Base-by-base conservation (phyloP, 2,329 filamentous ascomycete species). In the Phyllachora maydis region DNA sequence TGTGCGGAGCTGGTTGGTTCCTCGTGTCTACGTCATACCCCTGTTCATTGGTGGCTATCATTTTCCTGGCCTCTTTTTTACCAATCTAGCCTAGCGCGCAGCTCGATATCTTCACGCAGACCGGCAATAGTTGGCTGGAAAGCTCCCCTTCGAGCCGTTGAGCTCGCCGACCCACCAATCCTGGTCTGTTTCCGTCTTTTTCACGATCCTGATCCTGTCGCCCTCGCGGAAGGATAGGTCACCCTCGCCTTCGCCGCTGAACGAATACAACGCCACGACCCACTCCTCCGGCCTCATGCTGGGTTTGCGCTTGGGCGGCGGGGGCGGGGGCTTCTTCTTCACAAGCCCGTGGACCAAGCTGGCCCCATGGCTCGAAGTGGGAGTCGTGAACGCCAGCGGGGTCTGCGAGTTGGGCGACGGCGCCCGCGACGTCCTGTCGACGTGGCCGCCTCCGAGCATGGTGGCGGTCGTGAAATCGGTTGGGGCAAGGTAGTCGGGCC, bases 161-260 rank as follows among this genome's bases (percentile, higher is more conserved):
- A 83, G 32, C 44, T 88, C 77, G 8, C 79, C 79, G 30, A 78
- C 65, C 79, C 79, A 90, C 78, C 79, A 90, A 41, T 88, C 79
- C 46, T 88, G 74, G 12, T 67, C 72, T 30, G 71, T 81, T 5
- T 66, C 62, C 3, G 79, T 88, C 51, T 74, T 79, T 50, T 77
- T 77, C 16, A 82, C 40, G 4, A 90, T 70, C 21, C 59, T 65
- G 35, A 90, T 90, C 23, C 62, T 56, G 37, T 88, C 79, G 2
- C 78, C 79, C 43, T 83, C 74, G 15, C 56, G 55, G 40, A 90
- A 90, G 3, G 59, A 59, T 24, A 90, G 42, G 42, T 90, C 79
- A 0, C 74, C 76, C 2, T 51, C 44, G 5, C 60, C 63, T 38
- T 82, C 68, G 0, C 73, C 76, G 2, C 58, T 55, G 40, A 82